A percentile compares a stretch with the other conserved stretches of the same genome.
These are phyloP conservation scores for Cryphonectria carpinicola DNA, from an alignment of 2,329 filamentous ascomycete genomes.

Conservation along the genomic window DNA sequence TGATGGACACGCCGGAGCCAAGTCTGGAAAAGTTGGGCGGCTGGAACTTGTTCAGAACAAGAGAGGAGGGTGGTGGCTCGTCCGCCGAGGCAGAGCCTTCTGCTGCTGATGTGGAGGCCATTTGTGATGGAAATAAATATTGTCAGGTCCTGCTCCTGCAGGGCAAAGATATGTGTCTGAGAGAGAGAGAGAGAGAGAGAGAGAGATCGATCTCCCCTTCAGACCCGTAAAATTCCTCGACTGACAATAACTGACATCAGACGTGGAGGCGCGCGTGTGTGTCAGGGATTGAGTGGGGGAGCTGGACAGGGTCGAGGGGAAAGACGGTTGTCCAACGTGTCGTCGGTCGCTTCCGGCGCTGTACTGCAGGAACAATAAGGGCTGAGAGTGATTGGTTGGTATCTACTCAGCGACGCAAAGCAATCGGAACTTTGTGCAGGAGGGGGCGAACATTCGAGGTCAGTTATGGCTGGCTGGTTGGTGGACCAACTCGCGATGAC, in stretches of 20 bases:
- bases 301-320: constrained; percentile 2
- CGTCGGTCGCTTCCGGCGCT: background rate
- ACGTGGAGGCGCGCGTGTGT: constrained; percentile 16
- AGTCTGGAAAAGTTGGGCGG: constrained; percentile 21
- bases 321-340: background rate
- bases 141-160: constrained; percentile 13
- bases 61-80: constrained; percentile 21
- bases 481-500: constrained; percentile 4
- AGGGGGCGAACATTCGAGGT: background rate
- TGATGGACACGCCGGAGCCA: constrained; percentile 38
- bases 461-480: background rate
- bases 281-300: constrained; percentile 20
- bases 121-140: constrained; percentile 9
- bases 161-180: constrained; percentile 4
- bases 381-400: background rate
- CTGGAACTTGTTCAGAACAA: background rate
- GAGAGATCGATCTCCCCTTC: constrained; percentile 3
- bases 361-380: no score
- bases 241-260: constrained; percentile 24
- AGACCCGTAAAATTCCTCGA: constrained; percentile 14
- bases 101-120: constrained; percentile 25
- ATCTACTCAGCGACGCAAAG: background rate
- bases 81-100: constrained; percentile 26
- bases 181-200: constrained; percentile 16
- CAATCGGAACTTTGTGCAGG: background rate